These are phyloP conservation scores for Ashbya aceris DNA, from an alignment of 1,139 yeast species.

Conservation along the genomic window DNA sequence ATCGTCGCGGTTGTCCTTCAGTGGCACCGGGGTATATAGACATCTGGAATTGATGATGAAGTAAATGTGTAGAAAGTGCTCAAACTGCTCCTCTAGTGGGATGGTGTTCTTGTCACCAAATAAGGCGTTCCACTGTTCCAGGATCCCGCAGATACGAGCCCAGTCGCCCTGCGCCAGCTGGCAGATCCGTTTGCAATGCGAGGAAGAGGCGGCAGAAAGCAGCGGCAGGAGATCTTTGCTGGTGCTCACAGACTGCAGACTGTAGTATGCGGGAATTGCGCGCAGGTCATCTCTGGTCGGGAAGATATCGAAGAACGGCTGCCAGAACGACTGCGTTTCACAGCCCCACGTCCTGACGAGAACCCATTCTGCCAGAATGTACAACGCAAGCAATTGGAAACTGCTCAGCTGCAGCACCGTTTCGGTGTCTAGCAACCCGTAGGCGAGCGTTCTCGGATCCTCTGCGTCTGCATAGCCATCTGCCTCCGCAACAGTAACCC, in stretches of 20 bases:
- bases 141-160: slow-evolving; percentile 14
- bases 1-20: slow-evolving; percentile 40
- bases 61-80: slow-evolving; percentile 61
- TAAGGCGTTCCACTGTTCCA: slow-evolving; percentile 14
- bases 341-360: slow-evolving; percentile 28
- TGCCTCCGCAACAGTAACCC: slow-evolving; percentile 15
- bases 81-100: slow-evolving; percentile 23
- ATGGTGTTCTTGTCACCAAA: slow-evolving; percentile 9
- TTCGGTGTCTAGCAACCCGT: slow-evolving; percentile 17
- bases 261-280: slow-evolving; percentile 36
- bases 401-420: slow-evolving; percentile 25
- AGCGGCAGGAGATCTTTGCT: slow-evolving; percentile 10
- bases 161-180: slow-evolving; percentile 19
- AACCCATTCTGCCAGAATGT: slow-evolving; percentile 38
- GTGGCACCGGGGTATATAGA: slow-evolving; percentile 62
- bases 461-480: slow-evolving; percentile 18
- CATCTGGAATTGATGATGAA: slow-evolving; percentile 87
- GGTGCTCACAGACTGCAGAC: slow-evolving; percentile 6
- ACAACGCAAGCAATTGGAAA: slow-evolving; percentile 39
- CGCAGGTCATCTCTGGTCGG: slow-evolving; percentile 44
- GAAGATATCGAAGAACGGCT: slow-evolving; percentile 50
- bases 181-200: slow-evolving; percentile 16
- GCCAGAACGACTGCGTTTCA: slow-evolving; percentile 44
- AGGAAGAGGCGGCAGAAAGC: slow-evolving; percentile 24
- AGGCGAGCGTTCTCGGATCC: slow-evolving; percentile 26